Evolutionary conservation across 176 grass and related monocot genomes (phyloP).

Genomic region (Ensete ventricosum): DNA sequence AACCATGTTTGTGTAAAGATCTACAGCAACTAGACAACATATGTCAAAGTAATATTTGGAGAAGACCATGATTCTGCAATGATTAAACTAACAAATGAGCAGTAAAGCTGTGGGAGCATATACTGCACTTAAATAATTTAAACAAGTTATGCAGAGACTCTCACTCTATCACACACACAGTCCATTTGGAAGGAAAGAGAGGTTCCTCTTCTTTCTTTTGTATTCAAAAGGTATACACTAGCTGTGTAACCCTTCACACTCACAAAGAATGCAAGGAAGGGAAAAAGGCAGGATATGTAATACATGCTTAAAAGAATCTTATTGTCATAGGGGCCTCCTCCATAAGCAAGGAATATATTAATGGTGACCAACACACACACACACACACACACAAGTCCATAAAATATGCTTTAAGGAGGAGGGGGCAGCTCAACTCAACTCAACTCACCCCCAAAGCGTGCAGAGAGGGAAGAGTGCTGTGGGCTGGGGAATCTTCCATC

Average conservation of each 20-base stretch:
- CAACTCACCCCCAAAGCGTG: slow-evolving; percentile 2
- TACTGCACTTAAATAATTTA: slow-evolving; percentile 79
- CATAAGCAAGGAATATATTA: slow-evolving; percentile 72
- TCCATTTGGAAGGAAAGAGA: slow-evolving; percentile 40
- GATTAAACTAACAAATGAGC: slow-evolving; percentile 45
- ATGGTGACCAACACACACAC: slow-evolving; percentile 38
- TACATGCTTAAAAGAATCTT: slow-evolving; percentile 5
- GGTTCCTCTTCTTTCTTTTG: slow-evolving; percentile 33
- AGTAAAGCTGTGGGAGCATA: slow-evolving; percentile 75
- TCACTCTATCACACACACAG: slow-evolving; percentile 22
- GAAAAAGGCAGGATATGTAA: slow-evolving; percentile 20
- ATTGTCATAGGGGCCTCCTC: slow-evolving; percentile 24
- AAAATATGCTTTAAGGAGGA: slow-evolving; percentile 27
- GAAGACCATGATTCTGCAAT: slow-evolving; percentile 44
- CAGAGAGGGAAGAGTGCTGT: slow-evolving; percentile 4
- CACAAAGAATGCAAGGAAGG: slow-evolving; percentile 19
- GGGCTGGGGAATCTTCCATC: slow-evolving; percentile 61
- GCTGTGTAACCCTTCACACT: slow-evolving; percentile 49
- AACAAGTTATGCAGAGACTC: slow-evolving; percentile 42
- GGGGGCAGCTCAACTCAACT: neutral
- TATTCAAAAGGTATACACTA: slow-evolving; percentile 63
- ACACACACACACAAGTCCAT: slow-evolving; percentile 34
- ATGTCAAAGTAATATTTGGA: slow-evolving; percentile 27
- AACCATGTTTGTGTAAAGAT: neutral
- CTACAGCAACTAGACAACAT: neutral